Percentiles rank a stretch among this genome's conserved stretches.
Conservation (phyloP, 169 alveolate genomes). For the Blepharisma undulans region DNA sequence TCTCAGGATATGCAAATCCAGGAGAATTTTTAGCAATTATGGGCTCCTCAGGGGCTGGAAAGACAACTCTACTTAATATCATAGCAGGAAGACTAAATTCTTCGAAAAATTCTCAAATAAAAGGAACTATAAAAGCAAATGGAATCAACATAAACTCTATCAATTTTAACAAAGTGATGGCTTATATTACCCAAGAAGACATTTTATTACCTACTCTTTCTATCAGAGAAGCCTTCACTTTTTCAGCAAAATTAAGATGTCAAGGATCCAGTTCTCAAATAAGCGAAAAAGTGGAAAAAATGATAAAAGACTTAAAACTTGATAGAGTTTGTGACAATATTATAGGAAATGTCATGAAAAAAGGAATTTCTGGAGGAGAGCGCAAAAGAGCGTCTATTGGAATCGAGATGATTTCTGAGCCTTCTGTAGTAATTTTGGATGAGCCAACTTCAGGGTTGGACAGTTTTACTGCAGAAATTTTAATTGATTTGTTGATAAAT, state of each 20-base stretch:
- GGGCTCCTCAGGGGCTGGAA: constrained; percentile 77
- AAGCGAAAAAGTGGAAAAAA: not conserved
- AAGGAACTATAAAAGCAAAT: not conserved
- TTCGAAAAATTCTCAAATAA: not conserved
- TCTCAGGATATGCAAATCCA: constrained; percentile 40
- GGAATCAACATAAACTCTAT: constrained; percentile 52
- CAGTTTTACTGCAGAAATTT: constrained; percentile 61
- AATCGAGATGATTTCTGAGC: constrained; percentile 78
- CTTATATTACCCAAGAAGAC: not conserved
- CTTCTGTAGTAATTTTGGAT: constrained; percentile 76
- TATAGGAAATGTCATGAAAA: constrained; percentile 42
- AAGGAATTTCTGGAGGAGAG: constrained; percentile 87
- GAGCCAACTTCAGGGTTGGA: constrained; percentile 90
- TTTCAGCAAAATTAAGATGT: not conserved
- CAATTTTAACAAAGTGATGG: constrained; percentile 39
- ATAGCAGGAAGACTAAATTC: constrained; percentile 44
- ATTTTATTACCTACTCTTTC: not conserved
- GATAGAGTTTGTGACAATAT: not conserved
- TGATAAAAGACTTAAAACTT: not conserved
- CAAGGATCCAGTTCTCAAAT: not conserved
- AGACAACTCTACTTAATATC: constrained; percentile 59
- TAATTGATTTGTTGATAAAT: constrained; percentile 51
- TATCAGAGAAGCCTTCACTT: not conserved
- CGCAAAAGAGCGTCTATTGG: constrained; percentile 81
- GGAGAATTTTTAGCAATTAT: constrained; percentile 47